Base-by-base conservation (phyloP, 257 asterid genomes). In the Misopates orontium region DNA sequence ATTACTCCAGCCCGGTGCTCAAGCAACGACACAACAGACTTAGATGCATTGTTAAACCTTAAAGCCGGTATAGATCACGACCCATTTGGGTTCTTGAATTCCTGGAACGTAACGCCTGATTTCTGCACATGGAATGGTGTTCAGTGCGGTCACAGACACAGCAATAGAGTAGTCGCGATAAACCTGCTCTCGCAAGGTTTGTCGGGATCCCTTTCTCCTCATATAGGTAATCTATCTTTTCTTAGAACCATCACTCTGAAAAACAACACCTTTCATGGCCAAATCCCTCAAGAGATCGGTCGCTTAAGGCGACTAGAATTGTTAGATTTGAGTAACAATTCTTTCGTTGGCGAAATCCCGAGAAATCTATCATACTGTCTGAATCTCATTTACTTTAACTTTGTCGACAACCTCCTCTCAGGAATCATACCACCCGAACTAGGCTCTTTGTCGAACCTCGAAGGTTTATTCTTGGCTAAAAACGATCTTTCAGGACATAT, bases 171-270 rank as follows among this genome's bases (percentile, higher is more conserved):
- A 17, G 73, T 64, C 0, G 65, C 45, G 7, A 62, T 81, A 62
- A 31, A 72, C 31, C 58, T 81, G 25, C 10, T 18, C 14, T 75
- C 75, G 6, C 67, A 55, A 28, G 60, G 60, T 14, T 45, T 81
- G 69, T 5, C 11, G 4, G 86, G 86, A 1, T 20, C 75, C 0
- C 48, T 81, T 20, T 73, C 86, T 40, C 72, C 77, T 47, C 71
- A 68, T 17, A 57, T 81, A 56, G 81, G 83, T 17, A 81, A 81
- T 32, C 63, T 81, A 11, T 68, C 77, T 48, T 78, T 70, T 44
- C 77, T 81, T 36, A 48, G 47, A 22, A 49, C 3, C 14, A 71
- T 81, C 1, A 31, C 15, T 56, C 62, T 81, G 9, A n/a, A 41
- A 41, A 70, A 64, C 24, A 81, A 78, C 62, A 44, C 66, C 3